These are phyloP conservation scores for Gymnopilus junonius DNA, from an alignment of 768 basidiomycete species.

Conservation along the genomic window DNA sequence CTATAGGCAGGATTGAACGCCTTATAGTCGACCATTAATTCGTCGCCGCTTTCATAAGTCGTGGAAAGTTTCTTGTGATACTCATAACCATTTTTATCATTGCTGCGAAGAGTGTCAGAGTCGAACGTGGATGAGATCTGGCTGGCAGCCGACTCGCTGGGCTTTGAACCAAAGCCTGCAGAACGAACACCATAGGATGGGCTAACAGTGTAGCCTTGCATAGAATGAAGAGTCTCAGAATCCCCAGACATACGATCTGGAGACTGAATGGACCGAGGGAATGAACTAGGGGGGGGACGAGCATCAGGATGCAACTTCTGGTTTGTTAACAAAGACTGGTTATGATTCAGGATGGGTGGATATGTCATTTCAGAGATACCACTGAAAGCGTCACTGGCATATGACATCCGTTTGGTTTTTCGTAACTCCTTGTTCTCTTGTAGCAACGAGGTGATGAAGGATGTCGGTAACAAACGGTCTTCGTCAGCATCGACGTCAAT, in stretches of 20 bases:
- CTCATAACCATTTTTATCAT: conserved; percentile 14
- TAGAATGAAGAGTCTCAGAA: conserved; percentile 45
- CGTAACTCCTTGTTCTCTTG: conserved; percentile 43
- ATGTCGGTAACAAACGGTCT: conserved; percentile 60
- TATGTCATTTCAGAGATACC: conserved; percentile 61
- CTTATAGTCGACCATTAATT: conserved; percentile 15
- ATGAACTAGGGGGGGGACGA: conserved; percentile 40
- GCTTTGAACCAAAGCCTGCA: conserved; percentile 30
- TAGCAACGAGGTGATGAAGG: conserved; percentile 63
- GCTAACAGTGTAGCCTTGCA: conserved; percentile 31
- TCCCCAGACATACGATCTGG: conserved; percentile 34
- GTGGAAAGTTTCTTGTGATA: conserved; percentile 27
- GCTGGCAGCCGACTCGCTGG: conserved; percentile 23
- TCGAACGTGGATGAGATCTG: conserved; percentile 23
- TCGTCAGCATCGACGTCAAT: conserved; percentile 61
- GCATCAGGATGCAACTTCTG: conserved; percentile 12
- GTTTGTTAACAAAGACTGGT: conserved; percentile 1
- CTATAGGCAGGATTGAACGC: conserved; percentile 5
- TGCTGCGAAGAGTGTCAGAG: conserved; percentile 24
- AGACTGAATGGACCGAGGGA: conserved; percentile 31
- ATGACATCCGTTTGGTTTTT: conserved; percentile 33
- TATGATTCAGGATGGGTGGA: conserved; percentile 41
- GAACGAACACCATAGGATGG: conserved; percentile 24
- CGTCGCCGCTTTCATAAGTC: conserved; percentile 25
- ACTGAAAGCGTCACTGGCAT: conserved; percentile 47